These are phyloP conservation scores for Metroxylon sagu DNA, from an alignment of 176 grass and related monocot species.

Conservation along the genomic window DNA sequence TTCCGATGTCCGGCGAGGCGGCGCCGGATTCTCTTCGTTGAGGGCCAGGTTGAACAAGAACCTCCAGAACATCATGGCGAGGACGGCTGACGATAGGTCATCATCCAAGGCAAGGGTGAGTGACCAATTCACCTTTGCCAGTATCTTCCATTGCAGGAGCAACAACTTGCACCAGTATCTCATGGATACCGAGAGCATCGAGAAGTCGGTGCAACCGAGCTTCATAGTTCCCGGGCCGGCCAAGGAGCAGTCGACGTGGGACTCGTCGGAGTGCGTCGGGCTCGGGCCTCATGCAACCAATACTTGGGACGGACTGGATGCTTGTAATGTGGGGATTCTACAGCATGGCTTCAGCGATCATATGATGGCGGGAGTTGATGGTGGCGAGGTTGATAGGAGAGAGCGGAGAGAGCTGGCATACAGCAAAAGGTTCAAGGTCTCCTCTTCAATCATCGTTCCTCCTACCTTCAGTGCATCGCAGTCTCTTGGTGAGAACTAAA, in stretches of 20 bases:
- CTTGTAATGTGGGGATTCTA: no score
- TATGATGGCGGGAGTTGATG: no score
- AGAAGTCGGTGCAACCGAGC: slow-evolving; percentile 47
- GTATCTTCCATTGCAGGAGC: slow-evolving; percentile 29
- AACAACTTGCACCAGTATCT: background rate
- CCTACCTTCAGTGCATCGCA: no score
- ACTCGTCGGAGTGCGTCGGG: background rate
- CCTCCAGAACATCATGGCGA: slow-evolving; percentile 34
- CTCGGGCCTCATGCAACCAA: no score
- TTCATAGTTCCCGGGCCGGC: slow-evolving; percentile 43
- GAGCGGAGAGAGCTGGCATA: no score
- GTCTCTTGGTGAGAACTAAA: no score
- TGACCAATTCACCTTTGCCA: slow-evolving; percentile 45
- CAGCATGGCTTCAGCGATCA: no score
- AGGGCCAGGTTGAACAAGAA: slow-evolving; percentile 41
- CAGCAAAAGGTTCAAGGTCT: no score
- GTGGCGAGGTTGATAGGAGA: no score
- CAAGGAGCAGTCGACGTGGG: slow-evolving; percentile 12
- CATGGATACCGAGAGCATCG: background rate
- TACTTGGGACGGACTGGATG: no score
- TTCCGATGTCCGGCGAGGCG: background rate
- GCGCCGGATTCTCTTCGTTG: background rate
- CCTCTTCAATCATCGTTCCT: no score
- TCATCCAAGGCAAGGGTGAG: slow-evolving; percentile 17
- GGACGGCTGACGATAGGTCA: slow-evolving; percentile 24